Conservation (phyloP, 257 asterid genomes). For the Capsicum pubescens region DNA sequence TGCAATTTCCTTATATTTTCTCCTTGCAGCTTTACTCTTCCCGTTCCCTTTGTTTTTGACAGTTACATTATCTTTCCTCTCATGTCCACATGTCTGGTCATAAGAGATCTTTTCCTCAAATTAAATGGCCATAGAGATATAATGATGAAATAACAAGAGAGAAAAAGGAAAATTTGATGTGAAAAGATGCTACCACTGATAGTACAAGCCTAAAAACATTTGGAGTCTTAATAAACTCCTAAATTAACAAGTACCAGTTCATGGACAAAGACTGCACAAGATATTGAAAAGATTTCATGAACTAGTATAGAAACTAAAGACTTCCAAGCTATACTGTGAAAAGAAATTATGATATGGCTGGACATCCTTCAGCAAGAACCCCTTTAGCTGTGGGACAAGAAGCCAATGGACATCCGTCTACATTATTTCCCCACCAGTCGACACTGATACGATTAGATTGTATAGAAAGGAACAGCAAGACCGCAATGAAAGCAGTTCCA, state of each 20-base stretch:
- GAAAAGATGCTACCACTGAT: not conserved
- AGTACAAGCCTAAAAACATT: not conserved
- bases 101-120: not conserved
- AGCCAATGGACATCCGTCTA: constrained; percentile 61
- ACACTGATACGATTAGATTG: constrained; percentile 32
- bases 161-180: not conserved
- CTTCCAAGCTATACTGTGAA: not conserved
- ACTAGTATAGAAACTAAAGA: constrained; percentile 9
- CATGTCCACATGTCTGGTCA: not conserved
- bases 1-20: too few species aligned
- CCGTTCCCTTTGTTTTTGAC: too few species aligned
- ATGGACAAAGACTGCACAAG: not conserved
- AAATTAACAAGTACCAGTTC: not conserved
- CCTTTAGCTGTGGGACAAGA: constrained; percentile 64
- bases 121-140: not conserved
- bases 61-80: not conserved
- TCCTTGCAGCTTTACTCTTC: too few species aligned
- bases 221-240: not conserved
- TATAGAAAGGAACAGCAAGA: constrained; percentile 44
- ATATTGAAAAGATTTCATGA: constrained; percentile 19
- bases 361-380: constrained; percentile 48
- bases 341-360: constrained; percentile 21
- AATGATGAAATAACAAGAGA: not conserved
- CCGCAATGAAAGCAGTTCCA: constrained; percentile 57
- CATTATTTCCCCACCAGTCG: constrained; percentile 63